phyloP scores from a whole-genome alignment of 805 yeast genomes.

The Starmerella potacharoeniae region DNA sequence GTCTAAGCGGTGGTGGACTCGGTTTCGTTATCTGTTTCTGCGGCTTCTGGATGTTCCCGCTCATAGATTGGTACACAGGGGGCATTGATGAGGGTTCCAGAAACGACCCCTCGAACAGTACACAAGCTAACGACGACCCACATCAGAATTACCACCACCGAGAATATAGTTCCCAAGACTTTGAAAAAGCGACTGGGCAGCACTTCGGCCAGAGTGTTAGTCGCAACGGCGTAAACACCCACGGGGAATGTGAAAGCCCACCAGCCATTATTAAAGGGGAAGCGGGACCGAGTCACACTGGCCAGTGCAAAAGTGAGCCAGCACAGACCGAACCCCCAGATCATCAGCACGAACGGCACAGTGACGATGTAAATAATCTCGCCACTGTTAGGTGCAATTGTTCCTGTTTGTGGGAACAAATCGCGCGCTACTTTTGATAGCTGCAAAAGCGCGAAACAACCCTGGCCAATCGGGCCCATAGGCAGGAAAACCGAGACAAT shows the following conservation, averaged over 20 bases:
- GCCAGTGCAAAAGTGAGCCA: background rate
- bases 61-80: conserved; percentile 2
- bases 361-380: background rate
- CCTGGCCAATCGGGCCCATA: conserved; percentile 3
- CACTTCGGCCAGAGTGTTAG: background rate
- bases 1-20: no score
- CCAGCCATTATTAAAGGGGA: conserved; percentile 5
- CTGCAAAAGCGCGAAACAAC: background rate
- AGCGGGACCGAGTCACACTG: background rate
- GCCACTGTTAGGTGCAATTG: background rate
- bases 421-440: background rate
- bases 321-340: conserved; percentile 4
- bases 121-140: background rate
- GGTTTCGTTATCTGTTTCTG: background rate
- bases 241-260: conserved; percentile 6
- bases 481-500: conserved; percentile 2
- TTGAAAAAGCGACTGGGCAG: background rate
- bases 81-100: background rate
- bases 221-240: background rate
- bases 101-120: background rate
- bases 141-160: background rate
- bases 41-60: background rate
- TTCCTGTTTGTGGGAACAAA: background rate
- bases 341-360: background rate
- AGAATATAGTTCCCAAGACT: background rate